Conservation (phyloP, 768 basidiomycete species). For the Suillus paluster region DNA sequence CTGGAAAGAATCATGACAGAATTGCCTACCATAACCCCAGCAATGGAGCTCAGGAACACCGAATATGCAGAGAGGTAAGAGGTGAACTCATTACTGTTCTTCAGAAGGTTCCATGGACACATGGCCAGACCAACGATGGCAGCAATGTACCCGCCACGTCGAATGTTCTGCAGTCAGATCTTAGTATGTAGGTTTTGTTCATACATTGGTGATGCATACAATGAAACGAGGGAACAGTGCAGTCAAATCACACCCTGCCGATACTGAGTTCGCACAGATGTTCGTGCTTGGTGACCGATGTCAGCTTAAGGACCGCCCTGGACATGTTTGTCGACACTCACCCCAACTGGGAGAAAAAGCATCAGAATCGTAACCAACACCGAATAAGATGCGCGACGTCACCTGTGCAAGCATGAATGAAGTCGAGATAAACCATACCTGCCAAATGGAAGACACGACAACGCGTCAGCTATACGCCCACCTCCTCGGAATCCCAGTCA, state of each 20-base stretch:
- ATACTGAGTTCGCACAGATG: slow-evolving; percentile 82
- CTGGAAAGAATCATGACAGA: not conserved
- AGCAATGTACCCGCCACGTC: slow-evolving; percentile 84
- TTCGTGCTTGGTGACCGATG: slow-evolving; percentile 55
- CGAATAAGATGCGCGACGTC: slow-evolving; percentile 6
- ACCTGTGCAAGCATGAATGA: slow-evolving; percentile 83
- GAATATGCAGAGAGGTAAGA: slow-evolving; percentile 84
- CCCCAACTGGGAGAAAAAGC: slow-evolving; percentile 28
- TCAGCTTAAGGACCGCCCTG: slow-evolving; percentile 12
- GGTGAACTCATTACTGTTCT: slow-evolving; percentile 75
- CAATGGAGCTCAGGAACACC: slow-evolving; percentile 81
- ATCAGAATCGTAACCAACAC: slow-evolving; percentile 9
- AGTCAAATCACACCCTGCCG: slow-evolving; percentile 83
- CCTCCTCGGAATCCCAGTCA: slow-evolving; percentile 8
- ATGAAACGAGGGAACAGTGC: slow-evolving; percentile 79
- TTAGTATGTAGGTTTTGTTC: slow-evolving; percentile 5
- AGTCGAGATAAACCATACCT: slow-evolving; percentile 80
- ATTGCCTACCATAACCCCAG: slow-evolving; percentile 68
- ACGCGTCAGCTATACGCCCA: slow-evolving; percentile 16
- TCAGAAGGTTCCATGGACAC: slow-evolving; percentile 78
- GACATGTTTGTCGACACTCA: slow-evolving; percentile 24
- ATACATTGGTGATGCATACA: slow-evolving; percentile 39
- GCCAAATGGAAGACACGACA: slow-evolving; percentile 7
- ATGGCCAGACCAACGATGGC: slow-evolving; percentile 77
- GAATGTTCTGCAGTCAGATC: slow-evolving; percentile 60